Percentiles rank a stretch among this genome's conserved stretches.
phyloP scores from a whole-genome alignment of 148 eudicot species.

The Tetragonia tetragonoides region DNA sequence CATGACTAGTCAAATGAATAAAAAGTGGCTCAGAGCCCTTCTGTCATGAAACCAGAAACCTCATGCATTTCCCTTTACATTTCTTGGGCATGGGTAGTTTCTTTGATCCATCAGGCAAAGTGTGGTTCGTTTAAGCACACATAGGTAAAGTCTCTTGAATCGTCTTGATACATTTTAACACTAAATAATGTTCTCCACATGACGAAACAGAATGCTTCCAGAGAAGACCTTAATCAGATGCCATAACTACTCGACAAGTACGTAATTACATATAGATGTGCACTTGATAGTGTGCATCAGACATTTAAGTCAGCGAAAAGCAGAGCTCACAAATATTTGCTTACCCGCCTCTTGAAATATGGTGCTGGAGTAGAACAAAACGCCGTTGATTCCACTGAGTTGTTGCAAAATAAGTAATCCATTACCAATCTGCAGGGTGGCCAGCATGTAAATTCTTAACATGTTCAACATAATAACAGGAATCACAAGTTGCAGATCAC shows the following conservation, averaged over 20 bases:
- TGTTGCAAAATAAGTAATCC: conserved; percentile 88
- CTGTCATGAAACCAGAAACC: neutral
- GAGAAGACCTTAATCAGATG: neutral
- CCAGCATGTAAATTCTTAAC: conserved; percentile 14
- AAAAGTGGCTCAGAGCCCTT: neutral
- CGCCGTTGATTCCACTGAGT: conserved; percentile 81
- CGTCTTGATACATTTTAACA: neutral
- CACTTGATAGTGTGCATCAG: neutral
- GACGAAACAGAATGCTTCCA: neutral
- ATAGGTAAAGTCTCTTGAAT: neutral
- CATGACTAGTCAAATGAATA: neutral
- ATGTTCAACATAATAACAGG: conserved; percentile 5
- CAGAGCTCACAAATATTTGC: neutral
- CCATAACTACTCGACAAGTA: too few species aligned
- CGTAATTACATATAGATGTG: neutral
- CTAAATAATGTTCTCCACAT: neutral
- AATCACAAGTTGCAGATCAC: neutral
- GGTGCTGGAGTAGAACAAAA: conserved; percentile 83
- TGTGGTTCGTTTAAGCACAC: neutral
- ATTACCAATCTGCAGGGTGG: conserved; percentile 73
- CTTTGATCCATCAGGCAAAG: neutral
- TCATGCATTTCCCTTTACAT: neutral
- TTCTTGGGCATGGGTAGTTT: neutral
- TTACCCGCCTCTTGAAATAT: conserved; percentile 84
- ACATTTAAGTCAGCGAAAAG: neutral